Evolutionary conservation across 1,139 yeast genomes (phyloP).

Genomic region (Magnusiomyces suaveolens): DNA sequence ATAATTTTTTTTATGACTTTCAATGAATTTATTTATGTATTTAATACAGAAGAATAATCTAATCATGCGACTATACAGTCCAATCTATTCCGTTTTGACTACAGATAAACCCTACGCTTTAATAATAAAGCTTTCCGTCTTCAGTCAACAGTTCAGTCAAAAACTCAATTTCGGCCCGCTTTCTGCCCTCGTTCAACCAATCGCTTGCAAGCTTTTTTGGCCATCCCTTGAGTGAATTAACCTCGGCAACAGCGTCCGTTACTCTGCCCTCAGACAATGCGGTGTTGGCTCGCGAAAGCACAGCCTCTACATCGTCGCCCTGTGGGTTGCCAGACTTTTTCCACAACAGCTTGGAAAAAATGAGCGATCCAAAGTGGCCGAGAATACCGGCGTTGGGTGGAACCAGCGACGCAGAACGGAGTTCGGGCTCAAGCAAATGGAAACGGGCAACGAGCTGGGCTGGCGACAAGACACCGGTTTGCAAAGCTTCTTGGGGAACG

Average conservation of each 20-base stretch:
- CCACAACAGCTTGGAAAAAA: slow-evolving; percentile 68
- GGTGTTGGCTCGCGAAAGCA: slow-evolving; percentile 75
- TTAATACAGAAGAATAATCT: no score
- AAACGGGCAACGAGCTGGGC: slow-evolving; percentile 57
- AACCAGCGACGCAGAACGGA: slow-evolving; percentile 75
- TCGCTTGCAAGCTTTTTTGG: slow-evolving; percentile 80
- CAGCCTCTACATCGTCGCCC: slow-evolving; percentile 80
- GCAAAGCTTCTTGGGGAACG: slow-evolving; percentile 41
- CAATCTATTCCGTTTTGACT: no score
- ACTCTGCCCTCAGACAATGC: slow-evolving; percentile 68
- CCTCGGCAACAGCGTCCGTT: slow-evolving; percentile 87
- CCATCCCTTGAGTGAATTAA: slow-evolving; percentile 86
- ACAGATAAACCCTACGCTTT: neutral
- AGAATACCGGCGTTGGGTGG: slow-evolving; percentile 95
- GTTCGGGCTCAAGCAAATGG: slow-evolving; percentile 68
- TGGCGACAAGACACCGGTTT: slow-evolving; percentile 47
- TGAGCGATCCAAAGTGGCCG: slow-evolving; percentile 74
- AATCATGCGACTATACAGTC: no score
- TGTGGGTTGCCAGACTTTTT: slow-evolving; percentile 52
- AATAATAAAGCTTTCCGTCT: slow-evolving; percentile 30
- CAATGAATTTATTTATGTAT: no score
- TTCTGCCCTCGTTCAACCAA: slow-evolving; percentile 85
- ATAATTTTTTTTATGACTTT: no score
- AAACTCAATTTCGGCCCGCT: slow-evolving; percentile 79
- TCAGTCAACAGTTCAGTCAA: slow-evolving; percentile 56